These are phyloP conservation scores for Alternaria arbusti DNA, from an alignment of 2,329 filamentous ascomycete species.

Conservation along the genomic window DNA sequence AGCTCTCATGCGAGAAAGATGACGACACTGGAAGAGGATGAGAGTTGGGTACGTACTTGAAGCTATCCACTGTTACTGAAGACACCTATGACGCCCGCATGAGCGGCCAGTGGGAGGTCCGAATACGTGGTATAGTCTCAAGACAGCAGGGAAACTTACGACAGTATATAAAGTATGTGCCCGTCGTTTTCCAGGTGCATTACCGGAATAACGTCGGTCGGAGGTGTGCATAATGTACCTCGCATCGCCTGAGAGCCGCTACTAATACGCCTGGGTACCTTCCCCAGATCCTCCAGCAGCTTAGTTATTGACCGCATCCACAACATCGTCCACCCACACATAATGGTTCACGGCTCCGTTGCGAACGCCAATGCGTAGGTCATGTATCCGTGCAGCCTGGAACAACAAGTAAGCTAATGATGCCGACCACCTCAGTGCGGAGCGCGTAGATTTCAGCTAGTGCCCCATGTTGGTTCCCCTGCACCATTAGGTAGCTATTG, in stretches of 20 bases:
- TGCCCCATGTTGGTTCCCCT: slow-evolving; percentile 3
- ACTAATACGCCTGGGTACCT: neutral
- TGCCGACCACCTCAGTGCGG: neutral
- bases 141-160: slow-evolving; percentile 1
- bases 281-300: slow-evolving; percentile 1
- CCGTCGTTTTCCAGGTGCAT: neutral
- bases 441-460: neutral
- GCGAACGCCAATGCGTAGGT: neutral
- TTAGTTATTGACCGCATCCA: neutral
- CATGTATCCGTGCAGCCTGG: neutral
- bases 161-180: neutral
- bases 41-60: neutral
- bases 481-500: slow-evolving; percentile 2
- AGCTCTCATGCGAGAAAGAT: neutral
- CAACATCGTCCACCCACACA: neutral
- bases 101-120: neutral
- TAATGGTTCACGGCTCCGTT: neutral
- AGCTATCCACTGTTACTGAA: neutral
- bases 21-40: neutral
- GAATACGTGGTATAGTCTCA: neutral
- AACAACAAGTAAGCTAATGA: neutral
- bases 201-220: slow-evolving; percentile 11
- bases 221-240: neutral
- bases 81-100: neutral
- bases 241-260: slow-evolving; percentile 1